These are phyloP conservation scores for Leccinum barrowsii DNA, from an alignment of 768 basidiomycete genomes.

Conservation along the genomic window DNA sequence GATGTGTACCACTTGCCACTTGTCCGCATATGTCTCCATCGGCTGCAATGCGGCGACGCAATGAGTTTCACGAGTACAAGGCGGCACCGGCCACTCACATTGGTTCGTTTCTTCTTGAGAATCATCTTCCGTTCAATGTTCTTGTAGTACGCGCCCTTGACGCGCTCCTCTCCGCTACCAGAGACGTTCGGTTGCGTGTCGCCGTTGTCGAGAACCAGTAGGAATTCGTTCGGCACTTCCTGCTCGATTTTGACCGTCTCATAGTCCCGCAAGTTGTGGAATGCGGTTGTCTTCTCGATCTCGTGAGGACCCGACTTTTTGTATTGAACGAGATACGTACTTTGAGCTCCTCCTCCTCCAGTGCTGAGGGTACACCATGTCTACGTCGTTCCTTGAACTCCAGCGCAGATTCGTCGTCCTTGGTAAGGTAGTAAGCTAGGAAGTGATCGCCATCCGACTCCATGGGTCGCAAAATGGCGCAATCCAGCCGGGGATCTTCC, in stretches of 20 bases:
- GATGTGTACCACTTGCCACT: conserved; percentile 79
- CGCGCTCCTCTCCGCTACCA: conserved; percentile 37
- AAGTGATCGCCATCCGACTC: conserved; percentile 87
- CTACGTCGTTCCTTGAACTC: conserved; percentile 60
- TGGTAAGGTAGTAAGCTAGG: conserved; percentile 79
- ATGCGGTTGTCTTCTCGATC: conserved; percentile 53
- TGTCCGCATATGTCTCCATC: conserved; percentile 71
- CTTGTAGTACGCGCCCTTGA: conserved; percentile 83
- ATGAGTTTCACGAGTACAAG: conserved; percentile 1
- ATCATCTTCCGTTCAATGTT: conserved; percentile 86
- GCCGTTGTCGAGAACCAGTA: conserved; percentile 70
- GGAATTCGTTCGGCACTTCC: conserved; percentile 81
- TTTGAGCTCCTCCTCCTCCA: conserved; percentile 54
- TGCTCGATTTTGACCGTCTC: conserved; percentile 85
- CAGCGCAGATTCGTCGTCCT: conserved; percentile 67
- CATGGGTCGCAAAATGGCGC: conserved; percentile 84
- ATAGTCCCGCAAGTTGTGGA: conserved; percentile 79
- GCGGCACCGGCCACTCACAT: conserved; percentile 45
- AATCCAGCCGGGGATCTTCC: conserved; percentile 78
- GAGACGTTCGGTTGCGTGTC: conserved; percentile 35
- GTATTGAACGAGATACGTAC: conserved; percentile 31
- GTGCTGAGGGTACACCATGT: conserved; percentile 40
- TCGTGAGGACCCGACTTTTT: neutral
- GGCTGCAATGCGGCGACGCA: conserved; percentile 36
- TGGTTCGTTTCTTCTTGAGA: conserved; percentile 78